Conservation (phyloP, 176 grass and related monocot genomes). For the Zoysia japonica region DNA sequence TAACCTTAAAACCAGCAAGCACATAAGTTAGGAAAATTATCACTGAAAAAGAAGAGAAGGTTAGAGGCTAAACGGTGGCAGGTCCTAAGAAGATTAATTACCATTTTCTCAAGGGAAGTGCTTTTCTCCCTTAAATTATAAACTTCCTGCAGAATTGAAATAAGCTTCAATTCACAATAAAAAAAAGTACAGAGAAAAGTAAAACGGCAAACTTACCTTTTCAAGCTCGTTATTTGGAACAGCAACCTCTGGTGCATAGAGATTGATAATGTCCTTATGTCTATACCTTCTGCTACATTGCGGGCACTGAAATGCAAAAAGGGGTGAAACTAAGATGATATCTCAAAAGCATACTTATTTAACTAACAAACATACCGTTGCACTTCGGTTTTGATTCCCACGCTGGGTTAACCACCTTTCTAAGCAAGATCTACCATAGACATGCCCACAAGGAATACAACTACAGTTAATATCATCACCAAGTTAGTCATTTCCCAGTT, state of each 20-base stretch:
- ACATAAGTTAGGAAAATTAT: constrained; percentile 2
- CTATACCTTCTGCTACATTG: constrained; percentile 73
- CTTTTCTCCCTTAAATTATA: constrained; percentile 49
- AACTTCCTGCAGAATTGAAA: constrained; percentile 64
- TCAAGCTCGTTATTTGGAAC: constrained; percentile 73
- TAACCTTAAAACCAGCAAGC: constrained; percentile 24
- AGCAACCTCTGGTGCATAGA: constrained; percentile 69
- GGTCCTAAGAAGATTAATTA: constrained; percentile 25
- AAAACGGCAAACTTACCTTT: constrained; percentile 55
- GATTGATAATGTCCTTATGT: constrained; percentile 76
- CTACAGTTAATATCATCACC: constrained; percentile 34
- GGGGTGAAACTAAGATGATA: background rate
- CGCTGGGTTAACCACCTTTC: constrained; percentile 63
- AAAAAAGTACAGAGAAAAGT: background rate
- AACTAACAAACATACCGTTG: constrained; percentile 40
- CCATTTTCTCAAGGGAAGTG: constrained; percentile 51
- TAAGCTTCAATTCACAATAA: background rate
- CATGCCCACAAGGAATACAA: constrained; percentile 93
- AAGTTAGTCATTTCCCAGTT: constrained; percentile 1
- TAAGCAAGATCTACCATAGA: constrained; percentile 83
- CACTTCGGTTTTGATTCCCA: constrained; percentile 43
- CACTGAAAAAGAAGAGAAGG: background rate
- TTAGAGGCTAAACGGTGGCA: background rate
- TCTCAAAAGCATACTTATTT: background rate
- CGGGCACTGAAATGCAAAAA: constrained; percentile 62